Evolutionary conservation across 441 rosid species (phyloP), one percentile per base, ranked within the genome.

Genomic region (Gossypium davidsonii): DNA sequence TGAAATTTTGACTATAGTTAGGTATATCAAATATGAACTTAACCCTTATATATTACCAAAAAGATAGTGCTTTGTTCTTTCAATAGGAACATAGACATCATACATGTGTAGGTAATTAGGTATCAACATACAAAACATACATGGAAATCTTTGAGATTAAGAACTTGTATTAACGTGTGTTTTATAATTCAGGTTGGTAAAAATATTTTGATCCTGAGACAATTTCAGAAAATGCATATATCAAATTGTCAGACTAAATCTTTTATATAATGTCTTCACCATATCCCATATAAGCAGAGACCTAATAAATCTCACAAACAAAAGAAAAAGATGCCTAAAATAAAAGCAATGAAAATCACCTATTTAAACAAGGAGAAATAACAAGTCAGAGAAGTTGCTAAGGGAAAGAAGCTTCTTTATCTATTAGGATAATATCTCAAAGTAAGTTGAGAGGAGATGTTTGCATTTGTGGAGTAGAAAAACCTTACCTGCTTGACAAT

Each of bases 401-500:
- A 34, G 18, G 39, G 48, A 34, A 70, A 55, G 14, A 31, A 31
- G 46, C 17, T 51, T 42, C 52, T 48, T 66, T 7, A 48, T 25
- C 23, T 2, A 14, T 31, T 18, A 4, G 63, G 12, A 34, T 18
- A 9, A 15, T 10, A 53, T 18, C 21, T 31, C 34, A 31, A n/a
- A 48, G 7, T 15, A 44, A 67, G 39, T 20, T n/a, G 17, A 7
- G 61, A 70, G 6, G 7, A 67, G 25, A 57, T 15, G 25, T 28
- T 67, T 31, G 21, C 26, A 60, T 20, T n/a, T 56, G 12, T 12
- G 58, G 44, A 73, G 28, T 23, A 60, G 11, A 55, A 59, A 20
- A 75, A 60, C 11, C 28, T 44, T 85, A 94, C 98, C 98, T 92
- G 97, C 86, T 88, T 94, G 70, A 92, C 78, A 67, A 94, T 73